A percentile compares a stretch with the other conserved stretches of the same genome.
phyloP scores from a whole-genome alignment of 1,284 basidiomycete species.

The Trichosporon sp. region DNA sequence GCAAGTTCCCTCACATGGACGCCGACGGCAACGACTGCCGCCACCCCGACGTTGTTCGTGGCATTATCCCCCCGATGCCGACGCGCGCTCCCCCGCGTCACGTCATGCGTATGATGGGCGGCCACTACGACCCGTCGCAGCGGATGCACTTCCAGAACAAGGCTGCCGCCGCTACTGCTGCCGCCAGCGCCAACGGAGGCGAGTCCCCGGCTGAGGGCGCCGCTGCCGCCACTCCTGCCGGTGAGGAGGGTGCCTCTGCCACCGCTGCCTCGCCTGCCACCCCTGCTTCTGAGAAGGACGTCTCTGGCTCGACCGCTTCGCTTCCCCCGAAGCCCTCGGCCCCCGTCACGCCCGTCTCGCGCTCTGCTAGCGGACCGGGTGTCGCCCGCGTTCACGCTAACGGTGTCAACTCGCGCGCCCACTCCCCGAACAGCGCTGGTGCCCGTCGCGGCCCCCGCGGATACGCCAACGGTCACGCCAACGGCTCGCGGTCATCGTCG shows the following conservation, averaged over 20 bases:
- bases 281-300: slow-evolving; percentile 28
- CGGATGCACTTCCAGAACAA: slow-evolving; percentile 39
- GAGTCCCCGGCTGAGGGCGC: slow-evolving; percentile 23
- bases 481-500: slow-evolving; percentile 34
- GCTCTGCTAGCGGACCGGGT: slow-evolving; percentile 52
- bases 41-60: slow-evolving; percentile 55
- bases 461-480: slow-evolving; percentile 32
- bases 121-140: slow-evolving; percentile 37
- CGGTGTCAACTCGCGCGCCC: slow-evolving; percentile 46
- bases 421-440: slow-evolving; percentile 45
- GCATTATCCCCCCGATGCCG: slow-evolving; percentile 49
- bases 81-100: slow-evolving; percentile 36
- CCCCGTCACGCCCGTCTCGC: slow-evolving; percentile 37
- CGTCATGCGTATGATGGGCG: slow-evolving; percentile 40
- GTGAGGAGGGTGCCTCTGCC: slow-evolving; percentile 19
- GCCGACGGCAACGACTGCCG: slow-evolving; percentile 53
- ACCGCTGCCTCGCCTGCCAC: slow-evolving; percentile 27
- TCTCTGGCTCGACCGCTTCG: slow-evolving; percentile 25
- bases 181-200: slow-evolving; percentile 21
- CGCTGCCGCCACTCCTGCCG: slow-evolving; percentile 21
- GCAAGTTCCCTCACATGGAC: slow-evolving; percentile 57
- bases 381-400: slow-evolving; percentile 46
- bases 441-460: slow-evolving; percentile 26
- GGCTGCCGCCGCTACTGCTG: slow-evolving; percentile 26
- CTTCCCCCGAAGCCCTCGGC: slow-evolving; percentile 44